Evolutionary conservation across 768 basidiomycete species (phyloP), one percentile per base, ranked within the genome.

Genomic region (Cystofilobasidium macerans): DNA sequence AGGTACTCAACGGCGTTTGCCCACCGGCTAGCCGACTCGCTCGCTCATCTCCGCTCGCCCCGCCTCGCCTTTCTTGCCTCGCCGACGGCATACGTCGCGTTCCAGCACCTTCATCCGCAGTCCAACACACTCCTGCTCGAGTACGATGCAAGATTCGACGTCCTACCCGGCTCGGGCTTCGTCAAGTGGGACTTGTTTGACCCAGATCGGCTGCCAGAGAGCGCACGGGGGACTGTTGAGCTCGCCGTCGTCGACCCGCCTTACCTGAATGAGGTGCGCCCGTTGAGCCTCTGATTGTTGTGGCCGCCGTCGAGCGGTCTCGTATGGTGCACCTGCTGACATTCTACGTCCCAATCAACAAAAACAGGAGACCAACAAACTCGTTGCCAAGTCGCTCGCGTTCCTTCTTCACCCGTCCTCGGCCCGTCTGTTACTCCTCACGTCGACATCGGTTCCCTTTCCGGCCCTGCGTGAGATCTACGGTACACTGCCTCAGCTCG

Each of bases 1-100:
- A 72, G 72, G 72, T 73, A 73, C 64, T 71, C 72, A 0, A 69
- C 70, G 5, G 45, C 65, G 1, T 73, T 73, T 38, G 71, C 72
- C 1, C 24, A 62, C 22, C 64, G 57, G 4, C 64, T 73, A 32
- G 69, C 70, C 38, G 33, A 30, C 20, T 71, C 69, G 53, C 58
- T 73, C 60, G 54, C 69, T n/a, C 60, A 56, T 58, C 61, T 51
- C 16, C 43, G 53, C 48, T 61, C 61, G 5, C 42, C 69, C 6
- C 61, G 61, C 11, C 63, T 70, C 62, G 72, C 72, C 38, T 73
- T 71, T 69, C 69, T 73, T 22, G 70, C 65, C 53, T 73, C 70
- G n/a, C 72, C 72, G 8, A 73, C 72, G 0, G 69, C 65, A 20
- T 73, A 64, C 70, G 70, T 73, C 48, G 72, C 69, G 7, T 70